Evolutionary conservation across 2,329 filamentous ascomycete genomes (phyloP), one percentile per base, ranked within the genome.

Genomic region (Sporothrix luriei): DNA sequence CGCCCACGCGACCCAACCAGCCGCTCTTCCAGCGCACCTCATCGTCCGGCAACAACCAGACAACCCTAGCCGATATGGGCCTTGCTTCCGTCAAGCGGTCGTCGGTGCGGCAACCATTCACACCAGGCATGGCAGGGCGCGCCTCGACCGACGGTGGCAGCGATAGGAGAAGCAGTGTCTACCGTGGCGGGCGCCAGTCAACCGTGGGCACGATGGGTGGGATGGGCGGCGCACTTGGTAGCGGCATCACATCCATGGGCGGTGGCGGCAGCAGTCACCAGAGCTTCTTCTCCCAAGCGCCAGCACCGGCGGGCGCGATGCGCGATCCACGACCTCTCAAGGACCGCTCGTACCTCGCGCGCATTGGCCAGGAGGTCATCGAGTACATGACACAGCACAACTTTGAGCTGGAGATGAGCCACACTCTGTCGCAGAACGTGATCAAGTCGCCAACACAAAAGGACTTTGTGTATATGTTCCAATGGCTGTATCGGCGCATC

Each of bases 391-490:
- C 92, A 0, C 90, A 94, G 70, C 90, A 97, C 79, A 97, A 97
- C 77, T 99, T 98, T 76, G 95, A 99, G 80, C 89, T 97, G 85
- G 94, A 98, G 75, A 97, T 96, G 90, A 97, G 97, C 80, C 92
- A 98, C 78, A 90, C 89, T 1, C 83, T 99, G n/a, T 92, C 92
- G 0, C 90, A 91, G 73, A 97, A 97, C 75, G 91, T 93, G 7
- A 89, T 97, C 77, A 94, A 92, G 76, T 97, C 92, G 55, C 96
- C 95, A 0, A 99, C 94, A 0, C 94, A 98, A 75, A 99, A 99
- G 77, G 95, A 99, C 78, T 99, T 99, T 82, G 95, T 96, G 76
- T 91, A 88, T 79, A 97, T 99, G 85, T 99, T 99, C 77, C 93
- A 98, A 76, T 99, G 94, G 92, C 84, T 99, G 3, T 99, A 99